Evolutionary conservation across 1,284 basidiomycete species (phyloP).

Genomic region (Ceratobasidium sp.): DNA sequence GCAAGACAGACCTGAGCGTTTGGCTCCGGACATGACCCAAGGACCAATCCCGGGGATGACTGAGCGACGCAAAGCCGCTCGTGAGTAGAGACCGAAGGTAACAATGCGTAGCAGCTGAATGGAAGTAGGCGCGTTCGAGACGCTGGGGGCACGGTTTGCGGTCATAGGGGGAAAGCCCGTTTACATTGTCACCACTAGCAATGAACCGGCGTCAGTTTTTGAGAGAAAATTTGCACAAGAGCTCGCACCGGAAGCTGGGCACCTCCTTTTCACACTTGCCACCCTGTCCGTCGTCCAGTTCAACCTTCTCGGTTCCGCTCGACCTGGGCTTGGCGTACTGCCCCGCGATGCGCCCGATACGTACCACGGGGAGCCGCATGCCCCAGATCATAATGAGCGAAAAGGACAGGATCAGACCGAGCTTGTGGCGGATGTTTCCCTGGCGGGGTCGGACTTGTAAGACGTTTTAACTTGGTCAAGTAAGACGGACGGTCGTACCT

Average conservation of each 20-base stretch:
- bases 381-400: slow-evolving; percentile 95
- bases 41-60: slow-evolving; percentile 92
- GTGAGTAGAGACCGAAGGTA: slow-evolving; percentile 86
- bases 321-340: slow-evolving; percentile 97
- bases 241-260: slow-evolving; percentile 74
- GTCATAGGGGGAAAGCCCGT: slow-evolving; percentile 79
- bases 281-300: slow-evolving; percentile 61
- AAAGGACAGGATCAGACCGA: slow-evolving; percentile 93
- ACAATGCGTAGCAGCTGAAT: slow-evolving; percentile 92
- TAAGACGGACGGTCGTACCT: slow-evolving; percentile 59
- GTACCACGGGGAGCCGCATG: slow-evolving; percentile 87
- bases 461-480: not conserved
- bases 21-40: slow-evolving; percentile 88
- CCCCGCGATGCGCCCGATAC: slow-evolving; percentile 90
- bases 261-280: slow-evolving; percentile 57
- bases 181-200: slow-evolving; percentile 92
- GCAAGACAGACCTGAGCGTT: slow-evolving; percentile 62
- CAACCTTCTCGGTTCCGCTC: slow-evolving; percentile 80
- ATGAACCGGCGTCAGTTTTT: slow-evolving; percentile 4
- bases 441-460: slow-evolving; percentile 50
- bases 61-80: slow-evolving; percentile 89
- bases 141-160: slow-evolving; percentile 88
- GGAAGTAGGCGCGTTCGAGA: slow-evolving; percentile 90
- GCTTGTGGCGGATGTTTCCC: slow-evolving; percentile 93
- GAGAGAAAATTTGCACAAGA: not conserved